phyloP scores from a whole-genome alignment of 176 grass and related monocot species.

The Avena atlantica region DNA sequence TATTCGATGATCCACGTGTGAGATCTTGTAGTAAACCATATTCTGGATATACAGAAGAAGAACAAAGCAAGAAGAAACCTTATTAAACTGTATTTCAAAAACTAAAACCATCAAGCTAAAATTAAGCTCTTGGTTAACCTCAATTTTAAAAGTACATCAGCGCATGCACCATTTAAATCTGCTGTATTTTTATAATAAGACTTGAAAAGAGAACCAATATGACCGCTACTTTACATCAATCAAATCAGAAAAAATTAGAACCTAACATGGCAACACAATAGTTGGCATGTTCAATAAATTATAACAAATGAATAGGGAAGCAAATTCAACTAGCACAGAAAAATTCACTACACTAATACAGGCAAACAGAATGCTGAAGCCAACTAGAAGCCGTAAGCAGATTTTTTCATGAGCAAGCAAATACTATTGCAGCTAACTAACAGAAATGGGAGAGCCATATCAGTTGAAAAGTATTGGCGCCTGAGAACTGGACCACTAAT shows the following conservation, averaged over 20 bases:
- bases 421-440: conserved; percentile 21
- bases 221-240: conserved; percentile 13
- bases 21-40: conserved; percentile 99
- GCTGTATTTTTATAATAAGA: conserved; percentile 28
- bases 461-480: conserved; percentile 9
- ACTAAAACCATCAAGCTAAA: conserved; percentile 1
- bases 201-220: conserved; percentile 12
- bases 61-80: conserved; percentile 17
- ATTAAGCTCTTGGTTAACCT: background rate
- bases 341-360: background rate
- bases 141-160: background rate
- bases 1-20: conserved; percentile 88
- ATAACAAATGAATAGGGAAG: background rate
- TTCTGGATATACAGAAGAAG: conserved; percentile 67
- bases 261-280: conserved; percentile 33
- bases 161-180: conserved; percentile 34
- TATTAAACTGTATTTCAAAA: conserved; percentile 38
- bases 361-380: conserved; percentile 10
- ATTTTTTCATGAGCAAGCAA: background rate
- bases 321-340: conserved; percentile 13
- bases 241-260: conserved; percentile 37
- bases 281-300: background rate
- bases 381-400: conserved; percentile 13
- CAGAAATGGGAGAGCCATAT: conserved; percentile 1
- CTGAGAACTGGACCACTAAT: background rate